Evolutionary conservation across 768 basidiomycete genomes (phyloP).

Genomic region (Tylopilus plumbeoviolaceoides): DNA sequence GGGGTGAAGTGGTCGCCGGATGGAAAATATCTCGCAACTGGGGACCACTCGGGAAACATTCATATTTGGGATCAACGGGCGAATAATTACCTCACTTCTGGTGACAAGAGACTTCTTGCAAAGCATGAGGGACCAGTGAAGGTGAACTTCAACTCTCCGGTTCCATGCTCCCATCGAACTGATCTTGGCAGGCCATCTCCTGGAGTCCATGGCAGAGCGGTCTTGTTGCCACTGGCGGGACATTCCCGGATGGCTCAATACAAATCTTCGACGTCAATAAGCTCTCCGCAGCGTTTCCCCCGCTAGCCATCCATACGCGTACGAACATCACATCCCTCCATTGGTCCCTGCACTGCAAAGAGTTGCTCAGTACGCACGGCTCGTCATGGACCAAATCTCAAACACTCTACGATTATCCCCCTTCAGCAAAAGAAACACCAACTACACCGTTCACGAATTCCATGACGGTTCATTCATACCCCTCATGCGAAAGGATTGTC

Average conservation of each 20-base stretch:
- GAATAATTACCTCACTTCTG: slow-evolving; percentile 26
- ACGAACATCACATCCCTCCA: slow-evolving; percentile 59
- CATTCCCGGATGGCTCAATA: slow-evolving; percentile 56
- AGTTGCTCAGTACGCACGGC: slow-evolving; percentile 79
- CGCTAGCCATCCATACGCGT: slow-evolving; percentile 40
- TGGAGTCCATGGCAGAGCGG: slow-evolving; percentile 75
- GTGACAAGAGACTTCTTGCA: slow-evolving; percentile 35
- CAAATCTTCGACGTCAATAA: slow-evolving; percentile 47
- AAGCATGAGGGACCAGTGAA: slow-evolving; percentile 44
- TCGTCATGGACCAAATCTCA: slow-evolving; percentile 28
- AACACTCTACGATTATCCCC: slow-evolving; percentile 12
- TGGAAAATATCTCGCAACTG: slow-evolving; percentile 37
- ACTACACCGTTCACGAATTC: slow-evolving; percentile 35
- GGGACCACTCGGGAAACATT: slow-evolving; percentile 39
- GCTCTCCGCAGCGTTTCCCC: slow-evolving; percentile 42
- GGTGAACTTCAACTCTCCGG: slow-evolving; percentile 21
- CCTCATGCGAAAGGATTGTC: slow-evolving; percentile 46
- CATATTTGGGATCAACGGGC: slow-evolving; percentile 44
- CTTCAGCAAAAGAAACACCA: slow-evolving; percentile 20
- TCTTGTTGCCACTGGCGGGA: slow-evolving; percentile 64
- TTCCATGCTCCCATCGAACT: neutral
- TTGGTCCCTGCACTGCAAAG: slow-evolving; percentile 78
- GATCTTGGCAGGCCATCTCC: slow-evolving; percentile 50
- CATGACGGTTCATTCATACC: slow-evolving; percentile 52
- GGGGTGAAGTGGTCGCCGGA: slow-evolving; percentile 41